These are phyloP conservation scores for Brassica rapa DNA, from an alignment of 345 rosid species.

Conservation along the genomic window DNA sequence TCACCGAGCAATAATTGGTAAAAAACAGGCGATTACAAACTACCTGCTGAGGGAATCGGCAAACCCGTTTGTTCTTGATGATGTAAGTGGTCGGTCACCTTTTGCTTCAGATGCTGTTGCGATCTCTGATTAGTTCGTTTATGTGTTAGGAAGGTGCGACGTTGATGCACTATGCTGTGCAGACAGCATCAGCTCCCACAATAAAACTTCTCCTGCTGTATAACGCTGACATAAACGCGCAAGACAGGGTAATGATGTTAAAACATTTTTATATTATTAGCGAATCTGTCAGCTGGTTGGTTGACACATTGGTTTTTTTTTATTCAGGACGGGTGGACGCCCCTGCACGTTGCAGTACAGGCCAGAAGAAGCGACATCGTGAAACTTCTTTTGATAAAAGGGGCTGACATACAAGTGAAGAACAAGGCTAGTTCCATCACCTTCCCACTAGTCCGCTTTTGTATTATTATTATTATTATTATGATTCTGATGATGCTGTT, in stretches of 20 bases:
- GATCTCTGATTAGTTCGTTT: slow-evolving; percentile 20
- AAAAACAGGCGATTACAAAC: slow-evolving; percentile 80
- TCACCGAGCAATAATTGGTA: slow-evolving; percentile 78
- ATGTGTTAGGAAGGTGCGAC: slow-evolving; percentile 79
- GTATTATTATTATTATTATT: neutral
- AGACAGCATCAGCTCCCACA: slow-evolving; percentile 70
- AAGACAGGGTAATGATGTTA: slow-evolving; percentile 63
- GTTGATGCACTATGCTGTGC: slow-evolving; percentile 93
- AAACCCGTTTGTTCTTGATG: slow-evolving; percentile 73
- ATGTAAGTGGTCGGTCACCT: slow-evolving; percentile 48
- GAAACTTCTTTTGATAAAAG: slow-evolving; percentile 76
- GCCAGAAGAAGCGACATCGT: slow-evolving; percentile 74
- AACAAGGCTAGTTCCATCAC: slow-evolving; percentile 46
- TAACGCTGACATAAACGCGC: slow-evolving; percentile 78
- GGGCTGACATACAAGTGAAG: slow-evolving; percentile 66
- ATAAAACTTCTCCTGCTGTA: slow-evolving; percentile 78
- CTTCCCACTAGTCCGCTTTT: neutral
- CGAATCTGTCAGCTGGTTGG: slow-evolving; percentile 1
- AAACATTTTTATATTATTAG: neutral
- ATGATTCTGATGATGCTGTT: neutral
- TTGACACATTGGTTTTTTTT: slow-evolving; percentile 4
- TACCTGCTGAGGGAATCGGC: slow-evolving; percentile 92
- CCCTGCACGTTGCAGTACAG: slow-evolving; percentile 92
- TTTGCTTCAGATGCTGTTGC: slow-evolving; percentile 24
- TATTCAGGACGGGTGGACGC: slow-evolving; percentile 91